Base-by-base conservation (phyloP, 768 basidiomycete species). In the Zangia roseola region DNA sequence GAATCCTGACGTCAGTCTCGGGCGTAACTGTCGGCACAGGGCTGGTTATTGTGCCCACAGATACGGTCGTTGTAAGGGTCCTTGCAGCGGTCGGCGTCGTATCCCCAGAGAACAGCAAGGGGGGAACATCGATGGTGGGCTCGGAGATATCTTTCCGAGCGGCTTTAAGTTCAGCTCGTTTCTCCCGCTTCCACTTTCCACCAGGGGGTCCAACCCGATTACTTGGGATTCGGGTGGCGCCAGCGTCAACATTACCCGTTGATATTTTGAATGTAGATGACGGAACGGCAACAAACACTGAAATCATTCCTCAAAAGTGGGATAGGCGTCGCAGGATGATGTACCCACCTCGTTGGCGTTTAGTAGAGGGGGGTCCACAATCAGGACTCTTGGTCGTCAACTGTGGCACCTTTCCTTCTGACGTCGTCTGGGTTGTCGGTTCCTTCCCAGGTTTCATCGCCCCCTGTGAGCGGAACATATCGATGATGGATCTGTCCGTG, bases 111-210 rank as follows among this genome's bases (percentile, higher is more conserved):
- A 6, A 31, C 31, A 6, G 14, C 31, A 31, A 16, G 31, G 31
- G 12, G 12, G 14, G 14, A 31, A 5, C 31, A 16, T 14, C 31
- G 31, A 6, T 9, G 31, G 14, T 6, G 30, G 30, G 14, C 31
- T 31, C 14, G 31, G 14, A 31, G 31, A 16, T 16, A 2, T 31
- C 31, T 6, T 6, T 9, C 5, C 31, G 14, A 31, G 31, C 31
- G 5, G 5, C 31, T 16, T 16, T 16, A 16, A 14, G 33, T 26
- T 45, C 40, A 2, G 23, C 37, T 16, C 30, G 53, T 25, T 43
- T 38, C 13, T 46, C 19, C 39, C 40, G 14, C 44, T n/a, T 46
- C 44, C 49, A 43, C n/a, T 30, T 38, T 1, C 36, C 51, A 2
- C 39, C 34, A 0, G 51, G 43, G 19, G 30, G 43, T 17, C 51